Base-by-base conservation (phyloP, 2,329 filamentous ascomycete species). In the Paramyrothecium sp. region DNA sequence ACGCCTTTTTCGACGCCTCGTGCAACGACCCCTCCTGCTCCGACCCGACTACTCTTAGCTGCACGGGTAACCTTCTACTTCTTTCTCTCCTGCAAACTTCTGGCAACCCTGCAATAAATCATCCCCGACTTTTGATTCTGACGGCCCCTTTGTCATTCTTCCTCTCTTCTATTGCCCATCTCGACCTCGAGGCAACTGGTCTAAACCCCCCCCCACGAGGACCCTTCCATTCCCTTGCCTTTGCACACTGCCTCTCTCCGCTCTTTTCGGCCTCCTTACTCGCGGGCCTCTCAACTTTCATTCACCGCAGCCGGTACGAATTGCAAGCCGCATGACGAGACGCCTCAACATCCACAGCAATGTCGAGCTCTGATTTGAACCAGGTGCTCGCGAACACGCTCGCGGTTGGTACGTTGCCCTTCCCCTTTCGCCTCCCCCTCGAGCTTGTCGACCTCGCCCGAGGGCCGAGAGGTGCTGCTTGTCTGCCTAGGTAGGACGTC, bases 311-410 rank as follows among this genome's bases (percentile, higher is more conserved):
- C 63, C 38, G 13, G 38, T 44, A 19, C n/a, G 5, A 44, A 17
- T 44, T 44, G n/a, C 38, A 12, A 66, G 61, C 69, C 72, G 72
- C 70, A 75, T 75, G 73, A 72, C 70, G 69, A 72, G 61, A 66
- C 67, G 63, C 59, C 60, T 61, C 56, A 60, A 65, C 64, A 67
- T 69, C 71, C 70, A 68, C 72, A 75, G 81, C 72, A 76, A 92
- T 86, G 83, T 84, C 83, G 77, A 84, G 81, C 81, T 80, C 96
- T 90, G 92, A 98, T 82, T 96, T 98, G 82, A 96, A 94, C 83
- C 89, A 92, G 81, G 94, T 99, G 82, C 90, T 99, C 83, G 88
- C 92, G 79, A 94, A 93, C 82, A 98, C 95, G 77, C 88, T 98
- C 80, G 96, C 93, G 73, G 85, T 93, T 73, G 94, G 95, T 98